Conservation (phyloP, 2,329 filamentous ascomycete genomes). For the Neopestalotiopsis sp. region DNA sequence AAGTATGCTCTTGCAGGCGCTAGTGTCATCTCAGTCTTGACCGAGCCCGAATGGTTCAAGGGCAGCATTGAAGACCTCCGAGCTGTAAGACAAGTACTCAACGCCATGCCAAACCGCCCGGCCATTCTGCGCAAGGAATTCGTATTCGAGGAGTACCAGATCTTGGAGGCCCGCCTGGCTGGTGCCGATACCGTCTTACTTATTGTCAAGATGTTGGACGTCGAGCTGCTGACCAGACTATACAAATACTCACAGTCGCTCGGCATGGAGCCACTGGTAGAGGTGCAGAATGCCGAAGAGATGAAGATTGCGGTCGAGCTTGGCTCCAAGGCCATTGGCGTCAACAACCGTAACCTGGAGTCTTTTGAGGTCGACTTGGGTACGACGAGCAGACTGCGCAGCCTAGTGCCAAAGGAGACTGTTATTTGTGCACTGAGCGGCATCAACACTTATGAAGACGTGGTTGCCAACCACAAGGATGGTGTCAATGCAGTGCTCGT, state of each 20-base stretch:
- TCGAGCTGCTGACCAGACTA: slow-evolving; percentile 72
- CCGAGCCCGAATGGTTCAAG: slow-evolving; percentile 99
- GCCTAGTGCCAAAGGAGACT: slow-evolving; percentile 82
- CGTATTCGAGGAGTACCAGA: slow-evolving; percentile 97
- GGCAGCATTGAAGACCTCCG: slow-evolving; percentile 93
- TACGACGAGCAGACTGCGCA: slow-evolving; percentile 87
- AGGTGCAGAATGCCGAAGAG: slow-evolving; percentile 93
- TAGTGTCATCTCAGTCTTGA: slow-evolving; percentile 97
- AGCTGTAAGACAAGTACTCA: slow-evolving; percentile 85
- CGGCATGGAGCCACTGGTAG: slow-evolving; percentile 96
- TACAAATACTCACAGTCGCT: slow-evolving; percentile 89
- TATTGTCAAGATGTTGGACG: slow-evolving; percentile 97
- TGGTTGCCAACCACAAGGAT: slow-evolving; percentile 84
- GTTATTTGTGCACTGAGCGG: slow-evolving; percentile 94
- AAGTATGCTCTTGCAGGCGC: slow-evolving; percentile 93
- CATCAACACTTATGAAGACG: slow-evolving; percentile 88
- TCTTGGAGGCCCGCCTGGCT: slow-evolving; percentile 88
- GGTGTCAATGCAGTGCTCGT: slow-evolving; percentile 93
- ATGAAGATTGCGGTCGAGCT: slow-evolving; percentile 88
- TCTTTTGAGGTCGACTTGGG: slow-evolving; percentile 96
- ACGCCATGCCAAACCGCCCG: slow-evolving; percentile 89
- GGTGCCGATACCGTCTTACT: slow-evolving; percentile 94
- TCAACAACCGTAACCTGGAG: slow-evolving; percentile 96
- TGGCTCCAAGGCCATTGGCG: slow-evolving; percentile 89
- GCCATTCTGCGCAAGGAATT: slow-evolving; percentile 96